These are phyloP conservation scores for Penicillium parvum DNA, from an alignment of 495 filamentous ascomycete genomes.

Conservation along the genomic window DNA sequence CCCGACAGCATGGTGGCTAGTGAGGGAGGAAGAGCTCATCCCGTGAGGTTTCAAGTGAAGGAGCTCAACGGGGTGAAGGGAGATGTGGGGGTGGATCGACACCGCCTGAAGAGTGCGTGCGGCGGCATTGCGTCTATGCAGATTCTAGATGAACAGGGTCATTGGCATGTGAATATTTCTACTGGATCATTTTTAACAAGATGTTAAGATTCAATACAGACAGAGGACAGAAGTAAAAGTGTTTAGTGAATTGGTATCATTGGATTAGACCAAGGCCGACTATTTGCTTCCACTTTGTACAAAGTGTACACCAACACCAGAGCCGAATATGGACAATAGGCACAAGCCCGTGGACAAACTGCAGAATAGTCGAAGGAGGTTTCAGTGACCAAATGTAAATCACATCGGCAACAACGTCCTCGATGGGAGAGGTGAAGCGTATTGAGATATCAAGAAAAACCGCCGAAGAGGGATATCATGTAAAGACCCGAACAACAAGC, in stretches of 20 bases:
- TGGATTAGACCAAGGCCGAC: too few species aligned
- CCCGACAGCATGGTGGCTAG: constrained; percentile 78
- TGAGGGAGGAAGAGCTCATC: constrained; percentile 10
- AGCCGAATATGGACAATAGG: too few species aligned
- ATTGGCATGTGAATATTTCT: too few species aligned
- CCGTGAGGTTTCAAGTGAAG: constrained; percentile 11
- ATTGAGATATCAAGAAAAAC: constrained; percentile 5
- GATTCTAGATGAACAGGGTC: constrained; percentile 3
- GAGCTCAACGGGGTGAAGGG: constrained; percentile 18
- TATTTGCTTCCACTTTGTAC: too few species aligned
- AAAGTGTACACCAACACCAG: too few species aligned
- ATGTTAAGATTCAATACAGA: too few species aligned
- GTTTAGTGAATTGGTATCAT: too few species aligned
- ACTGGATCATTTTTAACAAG: too few species aligned
- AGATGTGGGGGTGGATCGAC: constrained; percentile 28
- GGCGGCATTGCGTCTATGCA: not conserved
- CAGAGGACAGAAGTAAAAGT: too few species aligned
- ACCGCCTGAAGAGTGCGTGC: constrained; percentile 17
- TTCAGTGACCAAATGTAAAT: not conserved
- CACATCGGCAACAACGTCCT: too few species aligned
- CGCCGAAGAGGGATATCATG: constrained; percentile 31
- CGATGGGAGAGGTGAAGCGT: constrained; percentile 1
- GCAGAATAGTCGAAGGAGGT: too few species aligned
- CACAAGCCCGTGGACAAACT: too few species aligned
- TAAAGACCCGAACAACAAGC: constrained; percentile 10